A percentile compares a stretch with the other conserved stretches of the same genome.
phyloP scores from a whole-genome alignment of 139 green algal genomes.

The Desmodesmus armatus region DNA sequence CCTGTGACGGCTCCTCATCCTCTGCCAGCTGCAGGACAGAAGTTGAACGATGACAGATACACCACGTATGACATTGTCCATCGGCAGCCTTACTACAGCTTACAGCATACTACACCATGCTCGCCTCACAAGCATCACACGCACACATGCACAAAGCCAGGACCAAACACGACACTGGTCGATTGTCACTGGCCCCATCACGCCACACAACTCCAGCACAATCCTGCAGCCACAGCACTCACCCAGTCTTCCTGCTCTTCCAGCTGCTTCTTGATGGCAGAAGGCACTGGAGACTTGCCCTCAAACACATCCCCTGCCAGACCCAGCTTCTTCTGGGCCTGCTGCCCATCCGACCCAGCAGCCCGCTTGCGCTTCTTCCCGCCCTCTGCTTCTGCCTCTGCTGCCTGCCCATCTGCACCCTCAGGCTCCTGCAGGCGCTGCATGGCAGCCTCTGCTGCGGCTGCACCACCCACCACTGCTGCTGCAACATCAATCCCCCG shows the following conservation, averaged over 20 bases:
- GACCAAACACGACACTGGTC: too few species aligned
- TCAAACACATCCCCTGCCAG: slow-evolving; percentile 21
- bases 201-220: background rate
- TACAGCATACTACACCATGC: too few species aligned
- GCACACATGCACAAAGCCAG: too few species aligned
- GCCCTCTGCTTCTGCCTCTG: slow-evolving; percentile 21
- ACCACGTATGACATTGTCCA: too few species aligned
- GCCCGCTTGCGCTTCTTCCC: slow-evolving; percentile 35
- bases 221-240: too few species aligned
- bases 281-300: slow-evolving; percentile 7
- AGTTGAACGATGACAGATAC: too few species aligned
- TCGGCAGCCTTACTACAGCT: too few species aligned
- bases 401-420: slow-evolving; percentile 17
- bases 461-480: slow-evolving; percentile 30
- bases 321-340: slow-evolving; percentile 48
- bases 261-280: slow-evolving; percentile 45
- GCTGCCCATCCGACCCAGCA: slow-evolving; percentile 3
- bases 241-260: slow-evolving; percentile 14
- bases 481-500: slow-evolving; percentile 50
- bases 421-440: slow-evolving; percentile 24
- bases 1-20: slow-evolving; percentile 1
- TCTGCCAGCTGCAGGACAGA: background rate
- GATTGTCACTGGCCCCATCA: too few species aligned
- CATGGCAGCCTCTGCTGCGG: background rate
- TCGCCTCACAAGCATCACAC: too few species aligned